These are phyloP conservation scores for Podospora anserina DNA, from an alignment of 495 filamentous ascomycete genomes.

Conservation along the genomic window DNA sequence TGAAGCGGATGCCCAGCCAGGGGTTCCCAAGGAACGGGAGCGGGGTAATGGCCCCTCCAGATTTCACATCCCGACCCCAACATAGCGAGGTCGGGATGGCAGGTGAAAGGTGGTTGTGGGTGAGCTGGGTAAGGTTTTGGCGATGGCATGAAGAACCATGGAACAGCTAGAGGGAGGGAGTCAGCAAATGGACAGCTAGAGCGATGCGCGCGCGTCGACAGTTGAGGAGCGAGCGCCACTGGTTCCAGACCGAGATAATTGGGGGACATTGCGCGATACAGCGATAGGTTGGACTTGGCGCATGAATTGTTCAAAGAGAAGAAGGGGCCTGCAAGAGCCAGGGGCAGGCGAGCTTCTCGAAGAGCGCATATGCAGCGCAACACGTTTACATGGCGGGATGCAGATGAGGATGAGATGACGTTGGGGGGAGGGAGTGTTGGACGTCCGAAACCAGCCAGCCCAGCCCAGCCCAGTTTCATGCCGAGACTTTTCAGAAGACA, in stretches of 20 bases:
- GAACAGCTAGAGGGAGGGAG: background rate
- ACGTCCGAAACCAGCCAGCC: background rate
- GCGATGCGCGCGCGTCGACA: conserved; percentile 18
- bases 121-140: background rate
- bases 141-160: background rate
- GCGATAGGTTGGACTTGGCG: background rate
- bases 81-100: conserved; percentile 4
- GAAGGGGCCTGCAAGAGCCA: background rate
- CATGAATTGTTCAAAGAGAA: background rate
- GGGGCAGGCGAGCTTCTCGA: background rate
- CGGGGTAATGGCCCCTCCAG: conserved; percentile 1
- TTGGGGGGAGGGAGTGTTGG: background rate
- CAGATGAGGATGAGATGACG: background rate
- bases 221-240: background rate
- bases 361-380: conserved; percentile 6
- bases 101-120: background rate
- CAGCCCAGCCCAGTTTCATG: background rate
- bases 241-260: conserved; percentile 9
- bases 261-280: conserved; percentile 1
- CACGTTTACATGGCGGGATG: background rate
- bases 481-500: background rate
- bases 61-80: background rate
- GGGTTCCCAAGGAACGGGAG: background rate
- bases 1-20: background rate
- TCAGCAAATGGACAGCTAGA: conserved; percentile 19